These are phyloP conservation scores for Mycena maculata DNA, from an alignment of 768 basidiomycete species.

Conservation along the genomic window DNA sequence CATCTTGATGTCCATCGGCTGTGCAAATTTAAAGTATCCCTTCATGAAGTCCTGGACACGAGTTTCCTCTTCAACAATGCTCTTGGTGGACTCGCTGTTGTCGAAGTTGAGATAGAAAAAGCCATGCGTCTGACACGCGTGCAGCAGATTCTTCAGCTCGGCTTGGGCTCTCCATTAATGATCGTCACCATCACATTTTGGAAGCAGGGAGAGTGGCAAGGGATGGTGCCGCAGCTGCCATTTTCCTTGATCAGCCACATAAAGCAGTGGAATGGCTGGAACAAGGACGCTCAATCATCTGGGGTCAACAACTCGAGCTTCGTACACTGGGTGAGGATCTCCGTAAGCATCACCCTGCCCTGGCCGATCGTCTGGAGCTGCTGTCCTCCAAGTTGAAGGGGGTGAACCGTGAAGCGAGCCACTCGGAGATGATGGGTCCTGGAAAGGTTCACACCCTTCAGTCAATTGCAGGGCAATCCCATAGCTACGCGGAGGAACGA, in stretches of 20 bases:
- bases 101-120: not conserved
- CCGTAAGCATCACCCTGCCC: not conserved
- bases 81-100: not conserved
- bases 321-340: not conserved
- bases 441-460: no score
- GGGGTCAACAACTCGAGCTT: not conserved
- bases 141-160: not conserved
- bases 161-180: not conserved
- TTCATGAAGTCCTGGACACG: not conserved
- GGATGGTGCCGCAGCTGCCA: not conserved
- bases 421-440: no score
- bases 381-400: no score
- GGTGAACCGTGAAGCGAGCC: no score
- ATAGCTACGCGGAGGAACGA: no score
- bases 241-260: not conserved
- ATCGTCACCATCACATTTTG: not conserved
- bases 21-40: not conserved
- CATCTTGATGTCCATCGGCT: constrained; percentile 1
- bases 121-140: not conserved
- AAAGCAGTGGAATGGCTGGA: not conserved
- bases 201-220: not conserved
- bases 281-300: not conserved
- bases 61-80: not conserved
- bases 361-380: not conserved
- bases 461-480: not conserved